These are phyloP conservation scores for Chlorella sp. DNA, from an alignment of 139 green algal species.

Conservation along the genomic window DNA sequence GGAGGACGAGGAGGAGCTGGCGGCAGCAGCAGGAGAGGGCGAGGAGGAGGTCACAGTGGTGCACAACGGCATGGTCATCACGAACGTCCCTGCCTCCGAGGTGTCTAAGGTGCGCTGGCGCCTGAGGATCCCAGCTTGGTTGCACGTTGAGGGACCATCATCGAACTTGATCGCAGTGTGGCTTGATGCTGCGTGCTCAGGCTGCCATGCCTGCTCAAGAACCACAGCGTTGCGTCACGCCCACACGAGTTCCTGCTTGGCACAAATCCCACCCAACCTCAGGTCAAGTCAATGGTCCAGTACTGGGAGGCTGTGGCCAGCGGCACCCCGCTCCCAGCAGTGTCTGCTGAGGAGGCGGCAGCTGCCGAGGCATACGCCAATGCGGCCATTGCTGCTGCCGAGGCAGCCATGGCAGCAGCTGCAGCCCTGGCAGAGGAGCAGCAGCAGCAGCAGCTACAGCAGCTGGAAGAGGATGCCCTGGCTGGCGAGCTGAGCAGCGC, in stretches of 20 bases:
- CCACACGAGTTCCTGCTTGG: too few species aligned
- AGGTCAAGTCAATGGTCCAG: conserved; percentile 42
- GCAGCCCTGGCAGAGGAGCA: neutral
- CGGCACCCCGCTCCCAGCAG: conserved; percentile 7
- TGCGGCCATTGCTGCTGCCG: conserved; percentile 19
- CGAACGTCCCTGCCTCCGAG: conserved; percentile 32
- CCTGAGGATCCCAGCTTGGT: too few species aligned
- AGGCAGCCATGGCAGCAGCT: conserved; percentile 27
- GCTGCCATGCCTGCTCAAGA: neutral
- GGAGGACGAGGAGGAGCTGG: neutral
- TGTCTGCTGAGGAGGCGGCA: neutral
- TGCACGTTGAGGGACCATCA: too few species aligned
- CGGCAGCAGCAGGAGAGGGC: neutral
- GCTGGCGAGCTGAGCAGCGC: neutral
- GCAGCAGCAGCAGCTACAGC: neutral
- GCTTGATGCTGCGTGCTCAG: neutral
- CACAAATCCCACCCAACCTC: neutral
- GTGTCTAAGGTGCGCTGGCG: conserved; percentile 33
- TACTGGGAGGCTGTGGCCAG: conserved; percentile 45
- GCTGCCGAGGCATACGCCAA: conserved; percentile 3
- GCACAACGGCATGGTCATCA: conserved; percentile 40
- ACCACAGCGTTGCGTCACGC: too few species aligned
- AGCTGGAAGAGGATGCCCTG: neutral
- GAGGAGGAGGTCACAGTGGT: conserved; percentile 31
- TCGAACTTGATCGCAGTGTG: too few species aligned